These are phyloP conservation scores for Colletotrichum agaves DNA, from an alignment of 2,329 filamentous ascomycete species.

Conservation along the genomic window DNA sequence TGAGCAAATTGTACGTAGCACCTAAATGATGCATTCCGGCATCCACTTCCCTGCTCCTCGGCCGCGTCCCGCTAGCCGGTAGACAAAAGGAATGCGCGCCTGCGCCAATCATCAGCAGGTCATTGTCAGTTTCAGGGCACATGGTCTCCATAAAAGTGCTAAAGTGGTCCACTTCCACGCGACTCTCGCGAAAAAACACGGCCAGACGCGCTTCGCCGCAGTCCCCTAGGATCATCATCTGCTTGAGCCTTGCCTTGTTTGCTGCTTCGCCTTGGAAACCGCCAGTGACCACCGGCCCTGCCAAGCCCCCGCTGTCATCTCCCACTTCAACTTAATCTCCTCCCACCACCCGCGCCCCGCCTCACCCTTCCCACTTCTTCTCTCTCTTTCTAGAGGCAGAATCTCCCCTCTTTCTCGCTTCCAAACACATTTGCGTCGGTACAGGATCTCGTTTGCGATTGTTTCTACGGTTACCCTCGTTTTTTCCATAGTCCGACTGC, in stretches of 20 bases:
- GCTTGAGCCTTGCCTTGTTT: not conserved
- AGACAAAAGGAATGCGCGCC: not conserved
- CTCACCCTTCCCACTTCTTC: not conserved
- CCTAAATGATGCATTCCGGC: not conserved
- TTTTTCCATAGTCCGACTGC: not conserved
- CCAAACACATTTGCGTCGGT: slow-evolving; percentile 24
- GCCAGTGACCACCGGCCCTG: slow-evolving; percentile 3
- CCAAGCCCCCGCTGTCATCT: slow-evolving; percentile 13
- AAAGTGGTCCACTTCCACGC: slow-evolving; percentile 12
- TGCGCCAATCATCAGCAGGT: slow-evolving; percentile 21
- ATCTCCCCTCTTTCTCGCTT: slow-evolving; percentile 9
- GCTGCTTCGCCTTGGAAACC: slow-evolving; percentile 24
- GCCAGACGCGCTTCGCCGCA: slow-evolving; percentile 21
- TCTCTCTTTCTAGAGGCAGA: not conserved
- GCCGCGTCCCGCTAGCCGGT: not conserved
- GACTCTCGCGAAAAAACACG: slow-evolving; percentile 37
- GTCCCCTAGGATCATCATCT: slow-evolving; percentile 12
- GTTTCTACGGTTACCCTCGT: slow-evolving; percentile 28
- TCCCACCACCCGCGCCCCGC: not conserved
- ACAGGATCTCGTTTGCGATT: slow-evolving; percentile 17
- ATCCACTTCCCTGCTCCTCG: not conserved
- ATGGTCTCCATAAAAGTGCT: slow-evolving; percentile 9
- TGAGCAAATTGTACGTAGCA: not conserved
- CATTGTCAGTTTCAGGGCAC: slow-evolving; percentile 31
- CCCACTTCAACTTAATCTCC: slow-evolving; percentile 20